Evolutionary conservation across 140 eudicot species (phyloP).

Genomic region (Stevia rebaudiana): DNA sequence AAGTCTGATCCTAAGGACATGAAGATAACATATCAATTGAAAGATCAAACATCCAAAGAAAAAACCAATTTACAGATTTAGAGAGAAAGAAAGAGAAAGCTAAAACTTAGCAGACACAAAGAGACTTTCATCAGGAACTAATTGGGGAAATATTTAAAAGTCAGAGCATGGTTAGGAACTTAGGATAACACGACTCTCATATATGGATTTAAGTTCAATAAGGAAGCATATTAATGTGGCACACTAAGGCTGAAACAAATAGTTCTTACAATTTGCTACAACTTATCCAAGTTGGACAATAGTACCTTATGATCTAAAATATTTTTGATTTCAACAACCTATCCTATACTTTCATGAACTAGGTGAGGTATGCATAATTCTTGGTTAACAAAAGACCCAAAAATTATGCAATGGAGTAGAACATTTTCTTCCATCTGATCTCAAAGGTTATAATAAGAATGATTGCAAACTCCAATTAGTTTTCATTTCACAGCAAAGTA

Average conservation of each 20-base stretch:
- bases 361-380: too few relatives aligned
- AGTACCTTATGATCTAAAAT: background rate
- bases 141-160: background rate
- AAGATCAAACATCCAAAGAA: background rate
- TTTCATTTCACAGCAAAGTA: too few relatives aligned
- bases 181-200: slow-evolving; percentile 1
- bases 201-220: slow-evolving; percentile 9
- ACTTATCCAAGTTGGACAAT: background rate
- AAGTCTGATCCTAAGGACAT: background rate
- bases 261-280: slow-evolving; percentile 9
- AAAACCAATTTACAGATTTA: background rate
- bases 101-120: slow-evolving; percentile 3
- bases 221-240: slow-evolving; percentile 1
- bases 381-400: too few relatives aligned
- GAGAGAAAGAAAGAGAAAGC: background rate
- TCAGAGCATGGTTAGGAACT: background rate
- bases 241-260: slow-evolving; percentile 13
- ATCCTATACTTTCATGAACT: too few relatives aligned
- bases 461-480: too few relatives aligned
- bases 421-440: too few relatives aligned
- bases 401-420: too few relatives aligned
- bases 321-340: background rate
- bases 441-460: too few relatives aligned
- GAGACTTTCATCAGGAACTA: slow-evolving; percentile 11
- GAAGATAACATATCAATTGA: background rate